Conservation (phyloP, 2,329 filamentous ascomycete species). For the Penicillium sp. region DNA sequence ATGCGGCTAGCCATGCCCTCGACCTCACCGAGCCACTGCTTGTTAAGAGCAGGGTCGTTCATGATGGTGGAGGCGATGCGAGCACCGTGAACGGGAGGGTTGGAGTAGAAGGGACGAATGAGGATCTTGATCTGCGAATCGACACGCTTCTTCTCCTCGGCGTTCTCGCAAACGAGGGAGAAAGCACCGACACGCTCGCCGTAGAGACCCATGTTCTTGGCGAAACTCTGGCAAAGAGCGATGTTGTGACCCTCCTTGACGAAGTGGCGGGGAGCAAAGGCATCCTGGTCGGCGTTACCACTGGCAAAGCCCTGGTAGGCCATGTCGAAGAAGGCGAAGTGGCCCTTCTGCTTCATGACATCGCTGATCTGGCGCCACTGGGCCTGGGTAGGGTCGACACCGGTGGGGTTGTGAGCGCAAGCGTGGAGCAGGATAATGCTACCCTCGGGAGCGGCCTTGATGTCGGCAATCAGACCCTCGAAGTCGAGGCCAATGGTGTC, state of each 20-base stretch:
- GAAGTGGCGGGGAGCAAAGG: slow-evolving; percentile 91
- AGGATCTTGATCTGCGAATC: slow-evolving; percentile 99
- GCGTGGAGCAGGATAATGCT: slow-evolving; percentile 94
- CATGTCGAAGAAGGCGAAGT: slow-evolving; percentile 99
- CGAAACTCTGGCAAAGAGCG: slow-evolving; percentile 87
- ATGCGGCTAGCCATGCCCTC: slow-evolving; percentile 99
- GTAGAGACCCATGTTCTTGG: slow-evolving; percentile 99
- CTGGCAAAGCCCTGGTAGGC: slow-evolving; percentile 98
- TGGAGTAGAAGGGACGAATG: slow-evolving; percentile 95
- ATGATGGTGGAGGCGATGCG: slow-evolving; percentile 91
- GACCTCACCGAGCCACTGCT: slow-evolving; percentile 94
- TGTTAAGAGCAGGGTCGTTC: slow-evolving; percentile 77
- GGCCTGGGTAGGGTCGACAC: slow-evolving; percentile 85
- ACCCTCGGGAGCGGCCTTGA: slow-evolving; percentile 81
- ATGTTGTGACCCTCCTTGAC: slow-evolving; percentile 87
- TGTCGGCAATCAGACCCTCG: slow-evolving; percentile 83
- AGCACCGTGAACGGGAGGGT: slow-evolving; percentile 94
- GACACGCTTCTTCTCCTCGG: slow-evolving; percentile 90
- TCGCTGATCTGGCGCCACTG: slow-evolving; percentile 92
- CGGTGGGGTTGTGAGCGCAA: slow-evolving; percentile 96
- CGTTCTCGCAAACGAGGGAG: slow-evolving; percentile 80
- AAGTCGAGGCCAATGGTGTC: slow-evolving; percentile 98
- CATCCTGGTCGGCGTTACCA: slow-evolving; percentile 86
- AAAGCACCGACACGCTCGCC: slow-evolving; percentile 97
- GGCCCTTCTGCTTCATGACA: slow-evolving; percentile 77